phyloP scores from a whole-genome alignment of 805 yeast genomes.

The Candida adriatica region DNA sequence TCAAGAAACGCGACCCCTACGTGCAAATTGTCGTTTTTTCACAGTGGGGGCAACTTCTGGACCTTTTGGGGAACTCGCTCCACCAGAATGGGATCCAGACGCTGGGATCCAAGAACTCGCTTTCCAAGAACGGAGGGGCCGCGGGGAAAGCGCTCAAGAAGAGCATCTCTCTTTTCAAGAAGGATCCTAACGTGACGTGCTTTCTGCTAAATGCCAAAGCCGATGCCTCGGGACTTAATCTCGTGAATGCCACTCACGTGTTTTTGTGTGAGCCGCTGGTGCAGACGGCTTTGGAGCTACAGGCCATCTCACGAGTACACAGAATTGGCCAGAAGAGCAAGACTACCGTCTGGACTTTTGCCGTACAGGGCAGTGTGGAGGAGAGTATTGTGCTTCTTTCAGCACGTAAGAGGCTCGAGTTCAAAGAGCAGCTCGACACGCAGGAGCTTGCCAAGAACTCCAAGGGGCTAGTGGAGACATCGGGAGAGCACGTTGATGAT shows the following conservation, averaged over 20 bases:
- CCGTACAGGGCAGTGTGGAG: slow-evolving; percentile 78
- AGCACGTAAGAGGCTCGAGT: slow-evolving; percentile 47
- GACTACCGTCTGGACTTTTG: slow-evolving; percentile 91
- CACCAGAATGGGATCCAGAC: slow-evolving; percentile 47
- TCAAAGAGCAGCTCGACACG: slow-evolving; percentile 38
- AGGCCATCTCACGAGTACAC: slow-evolving; percentile 88
- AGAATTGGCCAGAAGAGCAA: slow-evolving; percentile 80
- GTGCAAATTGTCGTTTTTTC: slow-evolving; percentile 81
- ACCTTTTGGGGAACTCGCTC: slow-evolving; percentile 60
- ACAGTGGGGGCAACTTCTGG: slow-evolving; percentile 77
- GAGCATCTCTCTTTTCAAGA: slow-evolving; percentile 56
- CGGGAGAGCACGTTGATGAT: slow-evolving; percentile 53
- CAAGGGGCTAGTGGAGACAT: slow-evolving; percentile 39
- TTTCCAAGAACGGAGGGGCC: slow-evolving; percentile 4
- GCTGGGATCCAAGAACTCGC: slow-evolving; percentile 40
- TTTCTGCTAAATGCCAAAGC: slow-evolving; percentile 78
- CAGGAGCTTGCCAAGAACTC: slow-evolving; percentile 47
- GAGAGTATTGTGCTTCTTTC: slow-evolving; percentile 74
- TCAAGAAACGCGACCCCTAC: slow-evolving; percentile 43
- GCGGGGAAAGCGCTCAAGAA: slow-evolving; percentile 4
- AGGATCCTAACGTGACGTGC: slow-evolving; percentile 62
- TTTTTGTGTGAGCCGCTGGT: slow-evolving; percentile 89
- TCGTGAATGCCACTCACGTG: slow-evolving; percentile 89
- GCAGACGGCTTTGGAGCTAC: slow-evolving; percentile 79
- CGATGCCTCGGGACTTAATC: slow-evolving; percentile 85